Evolutionary conservation across 1,284 basidiomycete genomes (phyloP), one percentile per base, ranked within the genome.

Genomic region (Fomitopsis betulina): DNA sequence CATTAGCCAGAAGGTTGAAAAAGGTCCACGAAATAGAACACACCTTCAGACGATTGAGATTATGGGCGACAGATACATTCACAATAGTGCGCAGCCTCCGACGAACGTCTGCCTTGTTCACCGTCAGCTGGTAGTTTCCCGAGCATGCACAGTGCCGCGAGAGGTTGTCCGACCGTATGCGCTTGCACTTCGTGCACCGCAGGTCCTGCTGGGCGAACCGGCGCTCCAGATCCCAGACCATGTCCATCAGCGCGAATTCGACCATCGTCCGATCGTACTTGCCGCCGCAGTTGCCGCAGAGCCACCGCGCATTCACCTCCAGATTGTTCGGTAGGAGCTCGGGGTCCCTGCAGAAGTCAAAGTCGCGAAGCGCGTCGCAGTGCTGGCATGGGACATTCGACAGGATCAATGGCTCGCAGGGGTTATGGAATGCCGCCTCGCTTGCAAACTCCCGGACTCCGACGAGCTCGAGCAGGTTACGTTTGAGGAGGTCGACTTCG

Each of bases 321-420:
- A 76, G 72, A 33, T 79, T 70, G 63, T 79, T 77, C 0, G 91
- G 89, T 53, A 94, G 77, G 43, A 97, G 81, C 62, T 95, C 93
- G 6, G 87, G 81, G 72, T 98, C 96, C n/a, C 96, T 85, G 70
- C 95, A 97, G 64, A 98, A 89, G 71, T 99, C 96, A 64, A 99
- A 91, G 71, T 96, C 94, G 19, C 93, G 86, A 60, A 96, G 83
- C 23, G 83, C 79, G 72, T 96, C 96, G 76, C 97, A 99, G 67
- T 90, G 86, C 55, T 83, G 85, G 72, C 97, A 99, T 27, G 96
- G 91, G 27, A 98, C 91, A 70, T 93, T 93, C 25, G 88, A 81
- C 27, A 98, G 75, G 64, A 90, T 89, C 61, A 98, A 84, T 3
- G 94, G 87, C 68, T 97, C 91, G 76, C 96, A 98, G 0, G 96